Percentiles rank a stretch among this genome's conserved stretches.
These are phyloP conservation scores for Epichloe typhina DNA, from an alignment of 2,329 filamentous ascomycete species.

Conservation along the genomic window DNA sequence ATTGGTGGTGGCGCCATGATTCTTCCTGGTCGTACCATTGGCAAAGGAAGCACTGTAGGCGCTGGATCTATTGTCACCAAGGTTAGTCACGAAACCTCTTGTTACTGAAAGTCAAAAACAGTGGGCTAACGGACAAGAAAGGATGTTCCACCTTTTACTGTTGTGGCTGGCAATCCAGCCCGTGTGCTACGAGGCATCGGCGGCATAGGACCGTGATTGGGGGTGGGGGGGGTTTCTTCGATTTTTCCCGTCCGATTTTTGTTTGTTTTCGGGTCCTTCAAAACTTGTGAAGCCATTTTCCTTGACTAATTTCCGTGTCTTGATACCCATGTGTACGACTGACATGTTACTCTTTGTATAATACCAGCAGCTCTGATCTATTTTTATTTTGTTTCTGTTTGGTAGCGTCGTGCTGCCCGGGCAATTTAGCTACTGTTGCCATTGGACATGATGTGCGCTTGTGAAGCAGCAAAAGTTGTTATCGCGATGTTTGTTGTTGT, in stretches of 20 bases:
- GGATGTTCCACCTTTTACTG: conserved; percentile 55
- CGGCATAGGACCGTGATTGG: conserved; percentile 17
- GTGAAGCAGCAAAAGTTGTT: background rate
- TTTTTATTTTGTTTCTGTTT: background rate
- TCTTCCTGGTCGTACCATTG: conserved; percentile 67
- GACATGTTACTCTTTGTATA: conserved; percentile 10
- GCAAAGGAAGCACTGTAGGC: conserved; percentile 65
- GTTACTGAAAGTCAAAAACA: too few species aligned
- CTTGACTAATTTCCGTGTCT: conserved; percentile 11
- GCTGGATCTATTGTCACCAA: conserved; percentile 79
- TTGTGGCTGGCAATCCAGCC: conserved; percentile 59
- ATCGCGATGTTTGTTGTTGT: background rate
- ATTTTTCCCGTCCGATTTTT: too few species aligned
- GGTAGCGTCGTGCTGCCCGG: background rate
- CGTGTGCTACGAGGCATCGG: conserved; percentile 35
- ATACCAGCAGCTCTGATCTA: background rate
- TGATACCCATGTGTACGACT: conserved; percentile 17
- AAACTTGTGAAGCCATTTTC: background rate
- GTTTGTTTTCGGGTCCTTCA: background rate
- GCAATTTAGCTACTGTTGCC: background rate
- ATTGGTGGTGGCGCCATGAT: conserved; percentile 67
- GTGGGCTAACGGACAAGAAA: conserved; percentile 11
- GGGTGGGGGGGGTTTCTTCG: too few species aligned
- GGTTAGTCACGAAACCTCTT: conserved; percentile 24
- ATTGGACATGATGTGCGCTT: background rate